Base-by-base conservation (phyloP, 1,139 yeast species). In the Debaryomyces subglobosus region DNA sequence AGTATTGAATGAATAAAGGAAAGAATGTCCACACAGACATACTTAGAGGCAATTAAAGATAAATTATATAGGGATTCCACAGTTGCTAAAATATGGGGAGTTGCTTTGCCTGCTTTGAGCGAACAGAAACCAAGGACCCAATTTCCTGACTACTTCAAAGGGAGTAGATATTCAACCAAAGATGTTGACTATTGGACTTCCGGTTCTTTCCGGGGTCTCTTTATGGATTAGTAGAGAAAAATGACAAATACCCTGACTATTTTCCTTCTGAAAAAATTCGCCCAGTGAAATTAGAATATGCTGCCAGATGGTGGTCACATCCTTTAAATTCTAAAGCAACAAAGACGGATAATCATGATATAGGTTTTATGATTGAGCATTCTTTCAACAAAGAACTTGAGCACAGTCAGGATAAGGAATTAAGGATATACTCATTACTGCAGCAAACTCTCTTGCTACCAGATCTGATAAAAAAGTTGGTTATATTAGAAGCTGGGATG, bases 181-280 rank as follows among this genome's bases (percentile, higher is more conserved):
- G 57, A 53, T n/a, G 51, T 53, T 23, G 56, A 58, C n/a, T 58
- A 60, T 53, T 63, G 67, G 67, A 63, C 67, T 1, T 47, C 62
- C 9, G 67, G 67, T 63, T 61, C 50, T 63, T 63, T 44, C 66
- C 67, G 2, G 67, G 67, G 0, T 53, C 61, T 4, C 43, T 63
- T 2, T 59, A 58, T 44, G 53, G 58, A 2, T 42, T 64, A 12
- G 45, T 56, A 10, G 68, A 64, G 48, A 53, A 68, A 25, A 38
- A 46, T 6, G 47, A 52, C 8, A 51, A 47, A 49, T 55, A 43
- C 30, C 58, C 58, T 7, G n/a, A 32, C 3, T 41, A 41, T 13
- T 55, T 53, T 45, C 47, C 47, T 16, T 10, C n/a, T 12, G 43
- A 46, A 4, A 48, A 47, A 21, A 39, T 59, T 20, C 43, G 53